Percentiles rank a stretch among this genome's conserved stretches.
These are phyloP conservation scores for Rhododendron molle DNA, from an alignment of 148 eudicot genomes.

Conservation along the genomic window DNA sequence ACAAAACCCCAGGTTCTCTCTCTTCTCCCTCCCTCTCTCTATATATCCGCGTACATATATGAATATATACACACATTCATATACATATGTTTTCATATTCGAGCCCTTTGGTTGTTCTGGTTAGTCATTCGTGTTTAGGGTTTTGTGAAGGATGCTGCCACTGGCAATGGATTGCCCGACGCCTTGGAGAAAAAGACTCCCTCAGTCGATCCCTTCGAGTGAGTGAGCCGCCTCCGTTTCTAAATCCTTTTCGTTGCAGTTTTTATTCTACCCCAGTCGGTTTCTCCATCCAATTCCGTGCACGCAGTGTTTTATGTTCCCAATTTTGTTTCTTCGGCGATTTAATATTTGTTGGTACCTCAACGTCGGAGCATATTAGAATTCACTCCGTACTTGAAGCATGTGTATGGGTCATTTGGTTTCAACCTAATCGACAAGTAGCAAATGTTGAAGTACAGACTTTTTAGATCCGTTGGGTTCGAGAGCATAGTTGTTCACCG, in stretches of 20 bases:
- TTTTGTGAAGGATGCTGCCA: constrained; percentile 5
- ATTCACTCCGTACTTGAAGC: neutral
- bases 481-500: neutral
- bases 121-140: neutral
- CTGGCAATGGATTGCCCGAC: constrained; percentile 3
- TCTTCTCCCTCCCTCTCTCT: neutral
- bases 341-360: neutral
- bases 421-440: neutral
- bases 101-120: neutral
- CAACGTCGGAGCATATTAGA: neutral
- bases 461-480: neutral
- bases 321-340: neutral
- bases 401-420: neutral
- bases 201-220: constrained; percentile 1
- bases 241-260: neutral
- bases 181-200: neutral
- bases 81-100: neutral
- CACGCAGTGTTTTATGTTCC: neutral
- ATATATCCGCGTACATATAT: neutral
- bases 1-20: neutral
- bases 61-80: neutral
- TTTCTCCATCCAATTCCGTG: neutral
- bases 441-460: neutral
- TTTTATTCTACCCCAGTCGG: neutral
- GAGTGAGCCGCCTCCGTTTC: neutral